Evolutionary conservation across 495 filamentous ascomycete species (phyloP).

Genomic region (Tuber magnatum): DNA sequence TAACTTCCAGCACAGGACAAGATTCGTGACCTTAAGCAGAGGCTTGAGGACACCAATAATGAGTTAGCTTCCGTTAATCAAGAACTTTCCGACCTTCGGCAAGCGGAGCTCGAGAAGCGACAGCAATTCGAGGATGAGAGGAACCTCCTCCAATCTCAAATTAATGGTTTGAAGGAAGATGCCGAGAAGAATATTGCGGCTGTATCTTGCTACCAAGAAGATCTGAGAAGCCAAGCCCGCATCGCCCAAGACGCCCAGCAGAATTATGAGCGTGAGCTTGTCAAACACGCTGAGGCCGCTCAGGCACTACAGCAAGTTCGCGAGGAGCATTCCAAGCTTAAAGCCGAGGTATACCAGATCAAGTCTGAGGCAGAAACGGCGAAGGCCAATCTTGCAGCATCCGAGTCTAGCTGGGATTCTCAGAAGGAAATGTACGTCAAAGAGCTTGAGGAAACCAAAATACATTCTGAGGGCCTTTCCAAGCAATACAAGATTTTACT

Average conservation of each 20-base stretch:
- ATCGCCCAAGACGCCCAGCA: slow-evolving; percentile 90
- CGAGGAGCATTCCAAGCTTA: slow-evolving; percentile 70
- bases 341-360: slow-evolving; percentile 61
- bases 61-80: slow-evolving; percentile 73
- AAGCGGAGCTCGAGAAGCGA: slow-evolving; percentile 65
- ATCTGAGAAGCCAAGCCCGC: slow-evolving; percentile 83
- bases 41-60: slow-evolving; percentile 67
- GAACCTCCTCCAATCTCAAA: slow-evolving; percentile 61
- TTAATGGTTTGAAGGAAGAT: slow-evolving; percentile 77
- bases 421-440: slow-evolving; percentile 69
- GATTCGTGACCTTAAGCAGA: slow-evolving; percentile 70
- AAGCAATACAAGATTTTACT: slow-evolving; percentile 83
- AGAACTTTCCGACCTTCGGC: slow-evolving; percentile 69
- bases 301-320: slow-evolving; percentile 71
- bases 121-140: slow-evolving; percentile 74
- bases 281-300: slow-evolving; percentile 90
- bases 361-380: slow-evolving; percentile 74
- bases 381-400: slow-evolving; percentile 65
- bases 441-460: slow-evolving; percentile 70
- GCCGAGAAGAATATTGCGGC: slow-evolving; percentile 68
- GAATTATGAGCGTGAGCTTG: slow-evolving; percentile 85
- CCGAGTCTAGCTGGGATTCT: slow-evolving; percentile 80
- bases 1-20: slow-evolving; percentile 43
- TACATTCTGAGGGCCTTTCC: slow-evolving; percentile 68
- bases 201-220: slow-evolving; percentile 75